Base-by-base conservation (phyloP, 2,329 filamentous ascomycete species). In the Aspergillus tanneri region DNA sequence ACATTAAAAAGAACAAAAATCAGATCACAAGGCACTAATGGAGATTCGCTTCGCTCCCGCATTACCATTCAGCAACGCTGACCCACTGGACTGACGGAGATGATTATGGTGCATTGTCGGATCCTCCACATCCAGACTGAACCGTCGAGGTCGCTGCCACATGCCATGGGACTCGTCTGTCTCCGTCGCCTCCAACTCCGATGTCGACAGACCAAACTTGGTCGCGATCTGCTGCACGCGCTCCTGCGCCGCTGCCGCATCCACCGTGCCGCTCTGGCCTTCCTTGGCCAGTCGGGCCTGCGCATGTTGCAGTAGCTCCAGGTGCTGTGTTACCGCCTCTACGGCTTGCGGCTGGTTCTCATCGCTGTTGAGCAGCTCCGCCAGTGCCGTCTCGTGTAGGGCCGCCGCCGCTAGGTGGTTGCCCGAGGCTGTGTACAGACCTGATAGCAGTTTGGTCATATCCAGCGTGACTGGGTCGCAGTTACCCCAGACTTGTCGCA, bases 401-500 rank as follows among this genome's bases (percentile, higher is more conserved):
- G 63, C 54, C 0, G 58, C 60, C 0, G 66, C 65, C 1, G 64
- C 60, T 10, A 63, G 56, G 49, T 67, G 54, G 46, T 68, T 59
- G 0, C 59, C 59, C 0, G 64, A 66, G 0, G 64, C 66, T 5
- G 75, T 77, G 66, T 76, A 79, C 1, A 81, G 68, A 27, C 74
- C 66, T 0, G 76, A 75, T 4, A 80, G 71, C 9, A 80, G 64
- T 53, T 73, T 72, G 51, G 71, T 77, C 55, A 77, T 74, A 45
- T 78, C 73, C 43, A 79, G 59, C 0, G 77, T 78, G 22, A 73
- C 66, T 0, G 69, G 68, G 36, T 78, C 72, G 7, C 71, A 69
- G 23, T 71, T 70, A 3, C 78, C 78, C 62, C 77, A 77, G 5
- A 77, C 76, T 18, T 78, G 75, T 9, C 75, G 74, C 52, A 80